Percentiles rank a stretch among this genome's conserved stretches.
Evolutionary conservation across 2,329 filamentous ascomycete species (phyloP).

Genomic region (Aspergillus tamarii): DNA sequence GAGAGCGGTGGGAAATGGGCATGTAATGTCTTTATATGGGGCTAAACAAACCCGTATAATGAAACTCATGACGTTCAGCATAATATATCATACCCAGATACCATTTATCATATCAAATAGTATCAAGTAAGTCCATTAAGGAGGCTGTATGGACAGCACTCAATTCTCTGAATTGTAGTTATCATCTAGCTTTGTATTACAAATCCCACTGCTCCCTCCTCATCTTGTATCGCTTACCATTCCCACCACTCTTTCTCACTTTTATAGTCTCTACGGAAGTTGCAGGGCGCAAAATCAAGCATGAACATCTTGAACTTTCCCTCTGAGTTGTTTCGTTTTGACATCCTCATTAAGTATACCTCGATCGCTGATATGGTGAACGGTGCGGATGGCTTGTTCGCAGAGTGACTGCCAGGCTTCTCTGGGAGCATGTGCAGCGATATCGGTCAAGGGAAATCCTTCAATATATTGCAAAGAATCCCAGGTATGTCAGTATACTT

Average conservation of each 20-base stretch:
- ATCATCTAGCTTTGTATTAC: neutral
- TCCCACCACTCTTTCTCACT: constrained; percentile 18
- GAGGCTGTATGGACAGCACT: neutral
- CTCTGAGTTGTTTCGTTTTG: constrained; percentile 7
- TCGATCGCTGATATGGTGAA: neutral
- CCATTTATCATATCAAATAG: neutral
- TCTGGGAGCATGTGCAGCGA: constrained; percentile 13
- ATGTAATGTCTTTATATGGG: too few species aligned
- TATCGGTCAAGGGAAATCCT: constrained; percentile 20
- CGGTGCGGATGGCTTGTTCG: neutral
- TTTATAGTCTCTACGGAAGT: constrained; percentile 16
- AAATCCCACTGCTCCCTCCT: constrained; percentile 19
- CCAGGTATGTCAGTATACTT: constrained; percentile 17
- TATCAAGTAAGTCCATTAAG: neutral
- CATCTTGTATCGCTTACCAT: constrained; percentile 22
- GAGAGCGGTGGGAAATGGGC: too few species aligned
- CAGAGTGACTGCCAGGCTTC: neutral
- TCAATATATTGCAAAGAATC: constrained; percentile 24
- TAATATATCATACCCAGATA: too few species aligned
- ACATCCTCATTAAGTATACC: constrained; percentile 25
- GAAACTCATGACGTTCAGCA: too few species aligned
- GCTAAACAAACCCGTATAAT: too few species aligned
- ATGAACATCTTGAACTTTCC: constrained; percentile 16
- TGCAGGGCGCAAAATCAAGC: constrained; percentile 21
- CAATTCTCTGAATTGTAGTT: constrained; percentile 57